Conservation (phyloP, 768 basidiomycete species). For the Calocera viscosa region DNA sequence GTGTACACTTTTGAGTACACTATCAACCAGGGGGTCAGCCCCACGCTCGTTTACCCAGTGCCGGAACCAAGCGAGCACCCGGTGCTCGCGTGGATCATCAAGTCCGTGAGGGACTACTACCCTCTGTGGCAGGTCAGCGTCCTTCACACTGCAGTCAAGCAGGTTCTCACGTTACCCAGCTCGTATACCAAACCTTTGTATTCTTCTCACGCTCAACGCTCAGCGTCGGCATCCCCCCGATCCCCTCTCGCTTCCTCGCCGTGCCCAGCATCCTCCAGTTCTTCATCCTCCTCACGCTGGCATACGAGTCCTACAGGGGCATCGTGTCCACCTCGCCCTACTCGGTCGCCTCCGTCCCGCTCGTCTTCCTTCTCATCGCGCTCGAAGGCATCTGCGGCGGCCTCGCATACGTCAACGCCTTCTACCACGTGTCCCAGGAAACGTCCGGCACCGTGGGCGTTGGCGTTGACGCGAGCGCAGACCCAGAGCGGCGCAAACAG, state of each 20-base stretch:
- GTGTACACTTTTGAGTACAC: slow-evolving; percentile 78
- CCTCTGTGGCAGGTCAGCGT: slow-evolving; percentile 75
- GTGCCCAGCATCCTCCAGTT: slow-evolving; percentile 67
- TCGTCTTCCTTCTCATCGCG: slow-evolving; percentile 67
- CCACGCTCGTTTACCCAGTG: slow-evolving; percentile 78
- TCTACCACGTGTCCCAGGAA: slow-evolving; percentile 71
- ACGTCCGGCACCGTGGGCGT: slow-evolving; percentile 30
- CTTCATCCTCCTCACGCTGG: slow-evolving; percentile 47
- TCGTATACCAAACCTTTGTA: slow-evolving; percentile 81
- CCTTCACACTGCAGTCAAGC: slow-evolving; percentile 13
- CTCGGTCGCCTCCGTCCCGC: slow-evolving; percentile 36
- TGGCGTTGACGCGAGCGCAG: slow-evolving; percentile 32
- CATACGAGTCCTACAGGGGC: slow-evolving; percentile 55
- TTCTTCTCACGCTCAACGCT: slow-evolving; percentile 89
- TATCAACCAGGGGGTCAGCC: slow-evolving; percentile 87
- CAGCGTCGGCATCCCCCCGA: slow-evolving; percentile 66
- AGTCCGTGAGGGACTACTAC: slow-evolving; percentile 82
- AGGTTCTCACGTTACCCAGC: slow-evolving; percentile 30
- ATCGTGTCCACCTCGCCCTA: slow-evolving; percentile 41
- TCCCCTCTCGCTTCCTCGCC: slow-evolving; percentile 55
- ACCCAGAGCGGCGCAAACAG: slow-evolving; percentile 48
- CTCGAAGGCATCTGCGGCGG: slow-evolving; percentile 90
- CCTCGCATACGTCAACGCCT: slow-evolving; percentile 81
- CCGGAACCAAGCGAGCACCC: slow-evolving; percentile 49
- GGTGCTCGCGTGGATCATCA: slow-evolving; percentile 63